These are phyloP conservation scores for Physaria fendleri DNA, from an alignment of 345 rosid species.

Conservation along the genomic window DNA sequence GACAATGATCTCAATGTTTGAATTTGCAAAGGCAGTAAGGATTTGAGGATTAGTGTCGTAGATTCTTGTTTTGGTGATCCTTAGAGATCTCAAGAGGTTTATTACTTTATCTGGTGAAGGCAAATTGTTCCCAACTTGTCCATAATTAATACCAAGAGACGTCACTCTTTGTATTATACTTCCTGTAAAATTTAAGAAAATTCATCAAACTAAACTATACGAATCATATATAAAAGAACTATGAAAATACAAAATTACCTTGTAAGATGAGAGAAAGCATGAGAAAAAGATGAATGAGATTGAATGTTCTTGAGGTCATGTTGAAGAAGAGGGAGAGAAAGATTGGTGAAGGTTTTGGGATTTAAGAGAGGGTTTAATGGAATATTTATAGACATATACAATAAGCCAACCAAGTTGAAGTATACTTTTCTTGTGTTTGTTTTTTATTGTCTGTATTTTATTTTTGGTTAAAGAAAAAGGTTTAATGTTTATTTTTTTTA, in stretches of 20 bases:
- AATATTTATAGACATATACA: slow-evolving; percentile 16
- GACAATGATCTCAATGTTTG: slow-evolving; percentile 65
- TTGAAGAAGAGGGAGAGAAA: slow-evolving; percentile 12
- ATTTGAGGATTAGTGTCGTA: slow-evolving; percentile 83
- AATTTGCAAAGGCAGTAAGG: slow-evolving; percentile 61
- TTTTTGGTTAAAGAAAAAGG: slow-evolving; percentile 11
- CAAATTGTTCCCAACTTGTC: slow-evolving; percentile 77
- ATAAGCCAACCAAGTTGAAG: slow-evolving; percentile 19
- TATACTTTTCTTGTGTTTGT: slow-evolving; percentile 65
- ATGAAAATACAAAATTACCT: slow-evolving; percentile 30
- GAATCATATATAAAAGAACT: not conserved
- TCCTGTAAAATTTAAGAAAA: too few relatives aligned
- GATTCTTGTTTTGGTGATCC: slow-evolving; percentile 66
- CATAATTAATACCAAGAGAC: slow-evolving; percentile 82
- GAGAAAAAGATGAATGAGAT: slow-evolving; percentile 32
- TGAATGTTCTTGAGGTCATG: slow-evolving; percentile 33
- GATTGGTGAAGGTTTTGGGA: slow-evolving; percentile 23
- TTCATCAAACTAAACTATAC: too few relatives aligned
- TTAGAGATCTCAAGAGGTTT: slow-evolving; percentile 54
- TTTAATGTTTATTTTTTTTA: slow-evolving; percentile 19
- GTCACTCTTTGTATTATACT: slow-evolving; percentile 38
- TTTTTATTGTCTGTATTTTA: slow-evolving; percentile 3
- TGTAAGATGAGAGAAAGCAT: slow-evolving; percentile 34
- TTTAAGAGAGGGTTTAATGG: slow-evolving; percentile 16
- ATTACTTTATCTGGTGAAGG: slow-evolving; percentile 67